Conservation (phyloP, 2,329 filamentous ascomycete species). For the Fusarium mundagurra region DNA sequence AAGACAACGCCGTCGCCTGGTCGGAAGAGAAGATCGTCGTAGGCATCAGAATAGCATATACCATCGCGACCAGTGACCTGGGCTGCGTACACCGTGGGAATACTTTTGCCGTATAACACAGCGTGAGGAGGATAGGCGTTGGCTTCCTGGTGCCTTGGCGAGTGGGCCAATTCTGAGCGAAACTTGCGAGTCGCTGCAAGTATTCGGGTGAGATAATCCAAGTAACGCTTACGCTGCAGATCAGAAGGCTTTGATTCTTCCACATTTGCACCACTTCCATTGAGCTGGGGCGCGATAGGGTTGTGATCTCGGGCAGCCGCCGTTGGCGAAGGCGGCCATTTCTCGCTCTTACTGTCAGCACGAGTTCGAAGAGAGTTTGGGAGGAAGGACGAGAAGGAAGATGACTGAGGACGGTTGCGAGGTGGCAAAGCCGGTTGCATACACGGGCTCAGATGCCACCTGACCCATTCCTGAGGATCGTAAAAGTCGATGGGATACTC, state of each 20-base stretch:
- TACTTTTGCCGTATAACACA: constrained; percentile 86
- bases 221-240: constrained; percentile 48
- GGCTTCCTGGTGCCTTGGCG: constrained; percentile 63
- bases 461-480: constrained; percentile 80
- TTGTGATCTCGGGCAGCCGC: constrained; percentile 50
- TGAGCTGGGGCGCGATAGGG: constrained; percentile 42
- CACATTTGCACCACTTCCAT: constrained; percentile 31
- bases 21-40: constrained; percentile 87
- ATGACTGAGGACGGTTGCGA: constrained; percentile 51
- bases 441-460: constrained; percentile 81
- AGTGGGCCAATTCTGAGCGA: constrained; percentile 77
- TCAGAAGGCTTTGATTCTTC: constrained; percentile 40
- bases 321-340: constrained; percentile 32
- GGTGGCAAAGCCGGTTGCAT: constrained; percentile 74
- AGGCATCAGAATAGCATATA: constrained; percentile 80
- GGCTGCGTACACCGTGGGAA: constrained; percentile 85
- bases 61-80: constrained; percentile 77
- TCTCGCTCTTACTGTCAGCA: constrained; percentile 55
- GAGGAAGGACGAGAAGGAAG: constrained; percentile 60
- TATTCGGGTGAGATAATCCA: constrained; percentile 77
- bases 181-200: constrained; percentile 78
- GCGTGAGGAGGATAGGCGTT: constrained; percentile 86
- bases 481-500: constrained; percentile 88
- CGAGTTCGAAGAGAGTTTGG: constrained; percentile 57
- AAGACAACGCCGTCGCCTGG: constrained; percentile 91